phyloP scores from a whole-genome alignment of 176 grass and related monocot species.

The Dactylis glomerata region DNA sequence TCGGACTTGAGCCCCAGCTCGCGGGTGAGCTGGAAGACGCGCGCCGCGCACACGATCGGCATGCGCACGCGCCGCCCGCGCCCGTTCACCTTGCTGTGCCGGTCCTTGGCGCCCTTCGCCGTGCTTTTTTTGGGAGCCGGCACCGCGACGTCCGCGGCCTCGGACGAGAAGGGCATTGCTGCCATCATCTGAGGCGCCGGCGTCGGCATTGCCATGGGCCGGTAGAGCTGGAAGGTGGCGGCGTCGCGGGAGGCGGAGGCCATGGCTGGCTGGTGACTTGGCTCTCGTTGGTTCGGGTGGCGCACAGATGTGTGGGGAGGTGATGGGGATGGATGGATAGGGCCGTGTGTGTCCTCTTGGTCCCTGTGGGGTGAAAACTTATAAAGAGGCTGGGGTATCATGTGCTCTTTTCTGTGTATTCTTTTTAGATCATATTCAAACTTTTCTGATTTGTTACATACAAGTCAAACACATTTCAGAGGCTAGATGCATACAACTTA shows the following conservation, averaged over 20 bases:
- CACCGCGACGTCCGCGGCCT: not conserved
- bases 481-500: not conserved
- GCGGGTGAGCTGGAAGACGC: slow-evolving; percentile 92
- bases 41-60: slow-evolving; percentile 94
- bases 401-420: not conserved
- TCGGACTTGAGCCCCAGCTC: slow-evolving; percentile 96
- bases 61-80: slow-evolving; percentile 89
- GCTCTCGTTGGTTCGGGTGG: slow-evolving; percentile 24
- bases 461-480: not conserved
- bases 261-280: not conserved
- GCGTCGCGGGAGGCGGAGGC: slow-evolving; percentile 29
- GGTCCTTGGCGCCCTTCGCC: slow-evolving; percentile 57
- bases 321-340: slow-evolving; percentile 33
- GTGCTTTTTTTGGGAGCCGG: slow-evolving; percentile 23
- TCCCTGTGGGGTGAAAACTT: slow-evolving; percentile 18
- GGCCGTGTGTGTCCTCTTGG: slow-evolving; percentile 10
- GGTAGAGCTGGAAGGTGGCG: slow-evolving; percentile 44
- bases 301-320: not conserved
- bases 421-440: not conserved
- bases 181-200: not conserved
- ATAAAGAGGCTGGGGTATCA: slow-evolving; percentile 22
- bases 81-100: slow-evolving; percentile 94
- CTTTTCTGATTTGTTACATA: not conserved
- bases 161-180: not conserved
- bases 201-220: slow-evolving; percentile 25